These are phyloP conservation scores for Magnusiomyces ingens DNA, from an alignment of 1,139 yeast genomes.

Conservation along the genomic window DNA sequence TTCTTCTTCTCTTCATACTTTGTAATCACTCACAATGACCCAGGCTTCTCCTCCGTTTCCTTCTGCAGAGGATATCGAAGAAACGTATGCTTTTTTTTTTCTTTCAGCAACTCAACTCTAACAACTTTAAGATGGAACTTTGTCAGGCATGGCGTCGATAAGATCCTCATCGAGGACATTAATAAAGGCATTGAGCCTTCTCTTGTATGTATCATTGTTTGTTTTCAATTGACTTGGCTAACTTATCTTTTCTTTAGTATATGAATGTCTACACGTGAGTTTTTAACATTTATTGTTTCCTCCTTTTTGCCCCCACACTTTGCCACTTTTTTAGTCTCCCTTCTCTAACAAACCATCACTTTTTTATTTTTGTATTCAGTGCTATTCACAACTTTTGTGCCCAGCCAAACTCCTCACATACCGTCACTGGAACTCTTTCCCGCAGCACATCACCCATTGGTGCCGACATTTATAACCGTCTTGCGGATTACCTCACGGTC, in stretches of 20 bases:
- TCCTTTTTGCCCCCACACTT: not conserved
- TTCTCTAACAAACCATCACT: not conserved
- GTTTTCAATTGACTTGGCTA: conserved; percentile 7
- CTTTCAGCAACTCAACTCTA: not conserved
- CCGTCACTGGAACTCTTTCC: conserved; percentile 46
- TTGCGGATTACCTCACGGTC: conserved; percentile 56
- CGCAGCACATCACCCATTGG: conserved; percentile 56
- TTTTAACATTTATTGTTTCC: not conserved
- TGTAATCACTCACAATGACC: not conserved
- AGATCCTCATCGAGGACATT: conserved; percentile 34
- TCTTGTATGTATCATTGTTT: conserved; percentile 24
- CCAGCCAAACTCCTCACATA: not conserved
- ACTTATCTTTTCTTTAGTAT: conserved; percentile 20
- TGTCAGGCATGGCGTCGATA: conserved; percentile 35
- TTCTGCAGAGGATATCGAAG: not conserved
- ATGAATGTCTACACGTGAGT: conserved; percentile 37
- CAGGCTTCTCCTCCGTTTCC: conserved; percentile 6
- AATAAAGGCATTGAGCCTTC: conserved; percentile 33
- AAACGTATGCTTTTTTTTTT: conserved; percentile 4
- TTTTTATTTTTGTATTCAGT: conserved; percentile 44
- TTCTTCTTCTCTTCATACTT: not conserved
- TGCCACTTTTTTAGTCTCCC: not conserved
- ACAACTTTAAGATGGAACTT: conserved; percentile 32
- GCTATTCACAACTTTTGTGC: conserved; percentile 94
- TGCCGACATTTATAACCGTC: conserved; percentile 73